These are phyloP conservation scores for Daldinia caldariorum DNA, from an alignment of 495 filamentous ascomycete genomes.

Conservation along the genomic window DNA sequence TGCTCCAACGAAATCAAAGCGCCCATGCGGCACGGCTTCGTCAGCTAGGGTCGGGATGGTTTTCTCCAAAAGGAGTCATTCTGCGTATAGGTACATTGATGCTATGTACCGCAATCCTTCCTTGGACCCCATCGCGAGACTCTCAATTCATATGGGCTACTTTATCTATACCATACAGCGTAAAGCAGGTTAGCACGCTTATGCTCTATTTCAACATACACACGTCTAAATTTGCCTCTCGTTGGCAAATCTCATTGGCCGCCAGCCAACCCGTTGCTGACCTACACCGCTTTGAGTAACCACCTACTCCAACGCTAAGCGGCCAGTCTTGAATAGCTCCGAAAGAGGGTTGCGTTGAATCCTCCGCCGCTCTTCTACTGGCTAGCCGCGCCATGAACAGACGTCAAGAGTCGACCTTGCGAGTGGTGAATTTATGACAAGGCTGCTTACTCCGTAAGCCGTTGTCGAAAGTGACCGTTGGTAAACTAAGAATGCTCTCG, in stretches of 20 bases:
- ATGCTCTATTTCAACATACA: conserved; percentile 39
- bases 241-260: conserved; percentile 16
- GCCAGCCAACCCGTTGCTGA: conserved; percentile 18
- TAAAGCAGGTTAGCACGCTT: conserved; percentile 27
- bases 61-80: conserved; percentile 10
- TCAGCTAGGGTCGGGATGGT: conserved; percentile 15
- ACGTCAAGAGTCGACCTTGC: background rate
- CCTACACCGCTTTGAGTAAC: conserved; percentile 17
- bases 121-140: conserved; percentile 36
- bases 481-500: background rate
- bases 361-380: conserved; percentile 20
- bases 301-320: conserved; percentile 14
- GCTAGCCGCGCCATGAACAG: conserved; percentile 18
- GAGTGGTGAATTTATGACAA: conserved; percentile 6
- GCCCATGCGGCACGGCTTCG: conserved; percentile 27
- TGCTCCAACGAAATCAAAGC: conserved; percentile 25
- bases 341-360: conserved; percentile 14
- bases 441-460: conserved; percentile 6
- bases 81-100: conserved; percentile 13
- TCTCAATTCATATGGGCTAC: conserved; percentile 26
- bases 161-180: conserved; percentile 22
- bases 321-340: conserved; percentile 9
- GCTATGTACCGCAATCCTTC: conserved; percentile 33
- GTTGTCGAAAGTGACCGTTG: background rate
- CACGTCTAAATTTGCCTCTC: conserved; percentile 21